phyloP scores from a whole-genome alignment of 75 land plant genomes.

The Sequoia sempervirens region DNA sequence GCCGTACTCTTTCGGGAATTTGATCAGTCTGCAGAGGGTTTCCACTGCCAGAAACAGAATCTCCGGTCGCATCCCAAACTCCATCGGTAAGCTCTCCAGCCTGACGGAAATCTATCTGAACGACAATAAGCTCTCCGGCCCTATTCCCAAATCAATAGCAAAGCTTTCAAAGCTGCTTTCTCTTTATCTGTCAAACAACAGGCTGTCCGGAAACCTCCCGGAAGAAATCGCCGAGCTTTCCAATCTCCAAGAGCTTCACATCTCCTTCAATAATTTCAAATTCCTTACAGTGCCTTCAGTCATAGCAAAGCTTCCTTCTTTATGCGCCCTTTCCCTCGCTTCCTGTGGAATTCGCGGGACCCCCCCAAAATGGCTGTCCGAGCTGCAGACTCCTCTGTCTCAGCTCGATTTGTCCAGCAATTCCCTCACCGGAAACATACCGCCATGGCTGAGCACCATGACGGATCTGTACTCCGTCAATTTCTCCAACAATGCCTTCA shows the following conservation, averaged over 20 bases:
- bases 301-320: slow-evolving; percentile 16
- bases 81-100: slow-evolving; percentile 16
- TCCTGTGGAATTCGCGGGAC: slow-evolving; percentile 9
- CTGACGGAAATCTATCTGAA: slow-evolving; percentile 10
- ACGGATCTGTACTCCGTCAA: slow-evolving; percentile 29
- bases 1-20: slow-evolving; percentile 11
- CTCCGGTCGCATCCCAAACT: slow-evolving; percentile 29
- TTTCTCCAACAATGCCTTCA: slow-evolving; percentile 21
- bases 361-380: slow-evolving; percentile 9
- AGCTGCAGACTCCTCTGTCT: slow-evolving; percentile 7
- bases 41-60: slow-evolving; percentile 25
- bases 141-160: too few relatives aligned
- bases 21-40: slow-evolving; percentile 19
- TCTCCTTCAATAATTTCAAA: too few relatives aligned
- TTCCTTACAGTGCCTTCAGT: slow-evolving; percentile 14
- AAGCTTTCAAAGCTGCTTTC: too few relatives aligned
- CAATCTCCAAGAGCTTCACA: slow-evolving; percentile 6
- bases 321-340: slow-evolving; percentile 22
- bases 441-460: slow-evolving; percentile 28
- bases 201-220: too few relatives aligned
- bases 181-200: too few relatives aligned
- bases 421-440: slow-evolving; percentile 27
- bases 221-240: neutral
- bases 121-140: too few relatives aligned
- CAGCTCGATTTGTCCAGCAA: slow-evolving; percentile 39